These are phyloP conservation scores for Ceratobasidium sp. DNA, from an alignment of 1,284 basidiomycete genomes.

Conservation along the genomic window DNA sequence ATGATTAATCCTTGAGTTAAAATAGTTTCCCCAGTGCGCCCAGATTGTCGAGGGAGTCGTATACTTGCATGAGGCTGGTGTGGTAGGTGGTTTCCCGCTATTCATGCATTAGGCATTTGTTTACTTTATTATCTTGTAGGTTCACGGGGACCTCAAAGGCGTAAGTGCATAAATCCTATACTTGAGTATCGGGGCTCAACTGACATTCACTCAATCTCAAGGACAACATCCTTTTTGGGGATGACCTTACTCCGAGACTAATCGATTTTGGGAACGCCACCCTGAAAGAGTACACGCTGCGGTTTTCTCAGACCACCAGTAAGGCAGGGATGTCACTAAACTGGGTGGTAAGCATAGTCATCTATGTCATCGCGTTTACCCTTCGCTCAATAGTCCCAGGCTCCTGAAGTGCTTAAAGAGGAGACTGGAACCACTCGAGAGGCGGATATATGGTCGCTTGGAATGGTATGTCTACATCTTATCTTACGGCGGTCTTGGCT, in stretches of 20 bases:
- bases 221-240: background rate
- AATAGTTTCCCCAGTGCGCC: background rate
- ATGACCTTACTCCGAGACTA: background rate
- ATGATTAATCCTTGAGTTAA: background rate
- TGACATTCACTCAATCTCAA: too few species aligned
- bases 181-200: too few species aligned
- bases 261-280: slow-evolving; percentile 13
- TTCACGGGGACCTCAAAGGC: slow-evolving; percentile 19
- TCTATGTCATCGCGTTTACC: too few species aligned
- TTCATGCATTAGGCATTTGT: background rate
- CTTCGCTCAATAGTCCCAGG: too few species aligned
- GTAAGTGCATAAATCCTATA: background rate
- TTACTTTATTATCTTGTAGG: background rate
- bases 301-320: too few species aligned
- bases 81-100: background rate
- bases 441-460: too few species aligned
- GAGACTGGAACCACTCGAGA: too few species aligned
- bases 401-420: too few species aligned
- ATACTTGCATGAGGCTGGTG: background rate
- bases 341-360: too few species aligned
- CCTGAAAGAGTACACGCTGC: background rate
- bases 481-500: too few species aligned
- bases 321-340: too few species aligned
- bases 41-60: slow-evolving; percentile 9
- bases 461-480: too few species aligned